Conservation (phyloP, 306 rosid genomes). For the Lotus japonicus region DNA sequence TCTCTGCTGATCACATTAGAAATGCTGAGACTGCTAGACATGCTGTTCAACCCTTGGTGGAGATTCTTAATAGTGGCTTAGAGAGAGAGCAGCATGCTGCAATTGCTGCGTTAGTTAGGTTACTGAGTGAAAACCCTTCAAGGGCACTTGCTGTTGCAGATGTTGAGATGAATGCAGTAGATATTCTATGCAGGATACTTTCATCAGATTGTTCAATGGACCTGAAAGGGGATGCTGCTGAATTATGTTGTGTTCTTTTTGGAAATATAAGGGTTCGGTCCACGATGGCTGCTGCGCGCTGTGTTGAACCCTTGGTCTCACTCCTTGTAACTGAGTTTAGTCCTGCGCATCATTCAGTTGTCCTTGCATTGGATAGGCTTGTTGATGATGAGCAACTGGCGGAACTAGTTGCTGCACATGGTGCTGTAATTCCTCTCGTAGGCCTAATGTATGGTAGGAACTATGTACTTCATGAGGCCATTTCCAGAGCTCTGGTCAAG, state of each 20-base stretch:
- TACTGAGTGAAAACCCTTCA: slow-evolving; percentile 94
- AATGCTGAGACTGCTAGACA: slow-evolving; percentile 88
- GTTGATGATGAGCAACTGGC: slow-evolving; percentile 96
- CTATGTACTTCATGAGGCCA: slow-evolving; percentile 89
- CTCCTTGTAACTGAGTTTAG: slow-evolving; percentile 93
- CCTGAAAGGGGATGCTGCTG: slow-evolving; percentile 98
- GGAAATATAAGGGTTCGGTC: slow-evolving; percentile 96
- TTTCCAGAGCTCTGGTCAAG: slow-evolving; percentile 92
- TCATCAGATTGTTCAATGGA: slow-evolving; percentile 88
- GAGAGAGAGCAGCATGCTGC: slow-evolving; percentile 99
- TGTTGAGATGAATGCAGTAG: slow-evolving; percentile 97
- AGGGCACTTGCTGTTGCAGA: slow-evolving; percentile 93
- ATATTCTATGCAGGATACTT: slow-evolving; percentile 94
- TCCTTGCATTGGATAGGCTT: slow-evolving; percentile 92
- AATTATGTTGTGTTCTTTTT: slow-evolving; percentile 83
- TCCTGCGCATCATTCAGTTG: slow-evolving; percentile 90
- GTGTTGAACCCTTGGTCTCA: slow-evolving; percentile 97
- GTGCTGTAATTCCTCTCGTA: slow-evolving; percentile 96
- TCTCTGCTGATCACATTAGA: slow-evolving; percentile 90
- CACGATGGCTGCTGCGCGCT: slow-evolving; percentile 91
- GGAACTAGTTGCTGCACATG: slow-evolving; percentile 94
- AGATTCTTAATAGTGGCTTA: slow-evolving; percentile 88
- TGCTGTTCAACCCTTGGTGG: slow-evolving; percentile 95
- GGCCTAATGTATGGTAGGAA: slow-evolving; percentile 89
- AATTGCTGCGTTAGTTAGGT: slow-evolving; percentile 86